Conservation (phyloP, 441 rosid species). For the Corymbia citriodora region DNA sequence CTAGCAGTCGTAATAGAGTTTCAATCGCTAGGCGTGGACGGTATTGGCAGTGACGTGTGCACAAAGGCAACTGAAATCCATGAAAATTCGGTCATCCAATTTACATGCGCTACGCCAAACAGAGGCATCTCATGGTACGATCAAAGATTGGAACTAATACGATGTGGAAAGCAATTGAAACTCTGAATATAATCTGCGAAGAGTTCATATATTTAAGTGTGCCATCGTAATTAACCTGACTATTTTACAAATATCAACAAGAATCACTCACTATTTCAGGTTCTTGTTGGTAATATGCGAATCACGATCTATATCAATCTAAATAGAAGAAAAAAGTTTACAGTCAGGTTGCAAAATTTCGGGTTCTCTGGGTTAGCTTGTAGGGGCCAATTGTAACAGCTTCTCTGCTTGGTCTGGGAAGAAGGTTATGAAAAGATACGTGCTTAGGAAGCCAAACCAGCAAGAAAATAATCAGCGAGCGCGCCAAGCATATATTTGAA, state of each 20-base stretch:
- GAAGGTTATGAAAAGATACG: conserved; percentile 75
- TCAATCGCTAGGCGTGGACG: background rate
- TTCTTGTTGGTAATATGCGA: background rate
- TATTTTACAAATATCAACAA: background rate
- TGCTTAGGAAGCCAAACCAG: conserved; percentile 37
- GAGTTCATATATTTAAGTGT: background rate
- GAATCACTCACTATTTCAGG: background rate
- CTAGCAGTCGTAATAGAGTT: background rate
- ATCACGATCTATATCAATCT: background rate
- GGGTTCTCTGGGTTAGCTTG: conserved; percentile 24
- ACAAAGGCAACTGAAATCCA: background rate
- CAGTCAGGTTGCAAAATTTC: conserved; percentile 9
- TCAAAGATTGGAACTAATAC: background rate
- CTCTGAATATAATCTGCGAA: background rate
- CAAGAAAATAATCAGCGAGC: background rate
- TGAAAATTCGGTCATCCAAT: background rate
- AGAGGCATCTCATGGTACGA: background rate
- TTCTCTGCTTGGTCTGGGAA: conserved; percentile 94
- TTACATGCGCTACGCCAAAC: background rate
- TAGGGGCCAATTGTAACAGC: conserved; percentile 41
- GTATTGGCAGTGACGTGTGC: background rate
- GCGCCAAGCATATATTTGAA: background rate
- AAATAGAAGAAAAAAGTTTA: background rate
- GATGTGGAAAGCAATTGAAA: background rate
- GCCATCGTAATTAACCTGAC: background rate